Evolutionary conservation across 1,139 yeast genomes (phyloP).

Genomic region (Pichia sp.): DNA sequence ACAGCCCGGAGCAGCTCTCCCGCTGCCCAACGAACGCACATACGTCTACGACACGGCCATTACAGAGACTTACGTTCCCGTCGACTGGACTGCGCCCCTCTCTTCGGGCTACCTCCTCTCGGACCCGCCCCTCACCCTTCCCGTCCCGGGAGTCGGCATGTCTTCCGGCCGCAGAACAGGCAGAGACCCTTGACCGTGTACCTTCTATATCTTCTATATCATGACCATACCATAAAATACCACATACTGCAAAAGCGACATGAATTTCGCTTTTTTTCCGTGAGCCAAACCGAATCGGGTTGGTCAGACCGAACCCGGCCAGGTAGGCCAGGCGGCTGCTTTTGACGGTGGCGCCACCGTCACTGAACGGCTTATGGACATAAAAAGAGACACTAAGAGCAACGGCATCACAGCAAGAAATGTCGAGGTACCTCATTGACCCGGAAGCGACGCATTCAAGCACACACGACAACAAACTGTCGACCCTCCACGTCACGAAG

Average conservation of each 20-base stretch:
- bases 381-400: not conserved
- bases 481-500: not conserved
- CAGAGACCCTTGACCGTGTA: conserved; percentile 4
- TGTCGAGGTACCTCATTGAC: conserved; percentile 2
- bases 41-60: conserved; percentile 28
- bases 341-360: no score
- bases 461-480: conserved; percentile 4
- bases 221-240: no score
- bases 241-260: conserved; percentile 6
- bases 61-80: conserved; percentile 29
- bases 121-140: conserved; percentile 31
- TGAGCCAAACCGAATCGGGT: not conserved
- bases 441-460: conserved; percentile 4
- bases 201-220: no score
- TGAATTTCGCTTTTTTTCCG: not conserved
- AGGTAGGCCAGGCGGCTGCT: no score
- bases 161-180: conserved; percentile 30
- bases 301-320: no score
- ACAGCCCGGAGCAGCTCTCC: not conserved
- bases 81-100: conserved; percentile 29
- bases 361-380: not conserved
- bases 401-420: not conserved
- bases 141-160: conserved; percentile 26
- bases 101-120: conserved; percentile 18
- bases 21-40: not conserved